Base-by-base conservation (phyloP, 768 basidiomycete genomes). In the Phaeotremella fagi region DNA sequence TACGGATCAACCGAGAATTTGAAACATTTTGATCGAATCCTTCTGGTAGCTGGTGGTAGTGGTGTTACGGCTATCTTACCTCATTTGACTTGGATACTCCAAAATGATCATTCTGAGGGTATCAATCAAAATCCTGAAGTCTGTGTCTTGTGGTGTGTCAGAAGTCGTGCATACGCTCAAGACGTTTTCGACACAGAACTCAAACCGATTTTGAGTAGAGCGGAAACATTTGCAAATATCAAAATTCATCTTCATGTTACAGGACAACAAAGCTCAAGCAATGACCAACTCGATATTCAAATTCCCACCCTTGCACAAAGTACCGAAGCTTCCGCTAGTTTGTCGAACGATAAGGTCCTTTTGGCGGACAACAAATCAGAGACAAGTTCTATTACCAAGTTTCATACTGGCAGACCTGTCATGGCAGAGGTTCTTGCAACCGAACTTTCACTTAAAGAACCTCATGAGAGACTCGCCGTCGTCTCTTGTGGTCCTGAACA, bases 71-170 rank as follows among this genome's bases (percentile, higher is more conserved):
- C 63, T 3, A 43, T 54, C 16, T 44, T 61, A 12, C 59, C 63
- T 16, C 57, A 60, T 37, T 26, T 63, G 2, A n/a, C n/a, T n/a
- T n/a, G n/a, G n/a, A n/a, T n/a, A n/a, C n/a, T n/a, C n/a, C n/a
- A n/a, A n/a, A n/a, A n/a, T n/a, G n/a, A n/a, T n/a, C n/a, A n/a
- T n/a, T n/a, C n/a, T n/a, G n/a, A n/a, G n/a, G n/a, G n/a, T n/a
- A n/a, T n/a, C n/a, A n/a, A n/a, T n/a, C 43, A 42, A 22, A 45
- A 38, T 14, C 37, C 60, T 15, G 37, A 56, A 14, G 48, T 68
- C 16, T 44, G 61, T 33, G 42, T 68, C 36, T 35, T 64, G 20
- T 64, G 66, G 66, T 56, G 59, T 4, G 44, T 68, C 20, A 45
- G 66, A 36, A 45, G 55, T 24, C 42, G 43, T 24, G 42, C 45